A percentile compares a stretch with the other conserved stretches of the same genome.
These are phyloP conservation scores for Pestalotiopsis sp. DNA, from an alignment of 2,329 filamentous ascomycete genomes.

Conservation along the genomic window DNA sequence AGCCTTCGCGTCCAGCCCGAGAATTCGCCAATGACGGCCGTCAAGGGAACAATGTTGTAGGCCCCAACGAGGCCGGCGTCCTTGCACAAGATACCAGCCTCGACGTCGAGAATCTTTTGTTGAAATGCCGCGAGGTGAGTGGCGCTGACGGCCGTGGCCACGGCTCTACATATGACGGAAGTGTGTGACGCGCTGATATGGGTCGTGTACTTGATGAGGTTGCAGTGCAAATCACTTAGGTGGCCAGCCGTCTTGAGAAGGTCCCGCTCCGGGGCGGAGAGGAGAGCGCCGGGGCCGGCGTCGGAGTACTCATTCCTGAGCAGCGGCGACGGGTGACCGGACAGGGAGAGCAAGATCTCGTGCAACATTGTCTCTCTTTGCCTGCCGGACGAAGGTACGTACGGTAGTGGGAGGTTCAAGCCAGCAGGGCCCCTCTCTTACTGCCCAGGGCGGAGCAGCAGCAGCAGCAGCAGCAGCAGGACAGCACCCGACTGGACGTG, in stretches of 20 bases:
- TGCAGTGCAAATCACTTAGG: constrained; percentile 76
- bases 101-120: constrained; percentile 79
- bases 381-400: background rate
- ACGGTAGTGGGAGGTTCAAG: constrained; percentile 14
- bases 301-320: constrained; percentile 58
- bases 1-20: constrained; percentile 81
- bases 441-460: background rate
- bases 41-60: constrained; percentile 90
- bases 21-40: constrained; percentile 80
- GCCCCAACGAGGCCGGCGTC: constrained; percentile 83
- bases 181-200: constrained; percentile 69
- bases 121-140: constrained; percentile 80
- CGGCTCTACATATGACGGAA: constrained; percentile 84
- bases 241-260: constrained; percentile 76
- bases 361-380: constrained; percentile 72
- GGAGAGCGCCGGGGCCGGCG: constrained; percentile 45
- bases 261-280: constrained; percentile 79
- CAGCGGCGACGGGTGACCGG: constrained; percentile 87
- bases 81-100: constrained; percentile 71
- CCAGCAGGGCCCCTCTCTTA: background rate
- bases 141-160: constrained; percentile 74
- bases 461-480: background rate
- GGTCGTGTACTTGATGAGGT: constrained; percentile 66
- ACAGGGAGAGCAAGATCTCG: constrained; percentile 95
- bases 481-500: background rate